phyloP scores from a whole-genome alignment of 2,329 filamentous ascomycete genomes.

The Beauveria asiatica region DNA sequence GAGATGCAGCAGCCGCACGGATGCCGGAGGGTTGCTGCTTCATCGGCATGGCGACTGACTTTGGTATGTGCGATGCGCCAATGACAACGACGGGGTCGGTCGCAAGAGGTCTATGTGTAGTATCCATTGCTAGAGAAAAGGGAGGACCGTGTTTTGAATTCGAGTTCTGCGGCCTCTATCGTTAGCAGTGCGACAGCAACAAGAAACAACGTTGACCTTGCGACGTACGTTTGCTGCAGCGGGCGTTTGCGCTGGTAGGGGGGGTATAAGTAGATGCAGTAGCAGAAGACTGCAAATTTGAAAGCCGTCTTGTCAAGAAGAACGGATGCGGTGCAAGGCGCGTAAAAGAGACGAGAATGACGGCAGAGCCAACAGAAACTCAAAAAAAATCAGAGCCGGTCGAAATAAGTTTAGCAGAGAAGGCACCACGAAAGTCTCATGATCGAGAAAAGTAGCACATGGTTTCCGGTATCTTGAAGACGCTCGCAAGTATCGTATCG shows the following conservation, averaged over 20 bases:
- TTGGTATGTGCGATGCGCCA: constrained; percentile 1
- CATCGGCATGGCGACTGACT: not conserved
- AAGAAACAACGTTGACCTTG: not conserved
- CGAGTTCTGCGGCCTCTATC: not conserved
- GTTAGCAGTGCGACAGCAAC: not conserved
- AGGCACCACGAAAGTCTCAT: constrained; percentile 10
- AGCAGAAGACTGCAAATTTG: not conserved
- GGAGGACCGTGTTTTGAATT: constrained; percentile 4
- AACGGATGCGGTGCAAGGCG: constrained; percentile 7
- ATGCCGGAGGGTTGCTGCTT: not conserved
- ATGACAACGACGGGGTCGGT: constrained; percentile 12
- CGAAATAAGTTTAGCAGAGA: constrained; percentile 10
- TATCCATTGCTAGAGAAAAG: constrained; percentile 14
- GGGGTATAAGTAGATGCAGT: not conserved
- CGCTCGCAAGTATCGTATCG: not conserved
- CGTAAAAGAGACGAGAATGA: constrained; percentile 5
- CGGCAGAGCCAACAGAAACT: constrained; percentile 6
- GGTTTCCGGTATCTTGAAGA: not conserved
- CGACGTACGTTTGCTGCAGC: not conserved
- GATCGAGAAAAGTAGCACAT: constrained; percentile 10
- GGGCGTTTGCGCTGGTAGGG: constrained; percentile 3
- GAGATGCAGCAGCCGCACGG: not conserved
- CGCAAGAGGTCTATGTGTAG: constrained; percentile 3
- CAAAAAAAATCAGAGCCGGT: constrained; percentile 9
- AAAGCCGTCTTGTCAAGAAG: not conserved